Conservation (phyloP, 1,284 basidiomycete genomes). For the Fomitiporia mediterranea region DNA sequence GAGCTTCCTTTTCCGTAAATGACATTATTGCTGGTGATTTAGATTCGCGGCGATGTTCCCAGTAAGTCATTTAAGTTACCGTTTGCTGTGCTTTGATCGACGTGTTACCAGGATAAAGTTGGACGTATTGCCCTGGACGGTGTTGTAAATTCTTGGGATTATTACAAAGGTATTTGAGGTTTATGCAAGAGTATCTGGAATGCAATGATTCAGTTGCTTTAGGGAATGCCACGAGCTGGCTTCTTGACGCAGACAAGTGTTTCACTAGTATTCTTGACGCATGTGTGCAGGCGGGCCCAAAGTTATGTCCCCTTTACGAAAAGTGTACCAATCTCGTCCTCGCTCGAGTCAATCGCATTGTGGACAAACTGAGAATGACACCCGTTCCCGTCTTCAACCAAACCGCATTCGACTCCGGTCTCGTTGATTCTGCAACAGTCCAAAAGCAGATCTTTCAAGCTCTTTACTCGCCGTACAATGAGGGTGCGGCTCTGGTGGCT, state of each 20-base stretch:
- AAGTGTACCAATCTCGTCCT: slow-evolving; percentile 11
- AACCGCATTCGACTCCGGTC: not conserved
- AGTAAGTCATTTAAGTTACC: not conserved
- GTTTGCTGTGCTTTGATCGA: not conserved
- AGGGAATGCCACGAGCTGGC: slow-evolving; percentile 20
- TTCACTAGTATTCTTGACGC: slow-evolving; percentile 15
- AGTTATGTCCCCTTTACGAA: slow-evolving; percentile 20
- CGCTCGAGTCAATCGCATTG: slow-evolving; percentile 15
- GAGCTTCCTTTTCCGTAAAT: too few species aligned
- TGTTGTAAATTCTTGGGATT: slow-evolving; percentile 6
- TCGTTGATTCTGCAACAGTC: not conserved
- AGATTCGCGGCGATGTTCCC: slow-evolving; percentile 14
- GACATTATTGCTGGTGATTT: not conserved
- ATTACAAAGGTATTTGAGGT: slow-evolving; percentile 6
- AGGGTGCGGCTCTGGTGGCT: not conserved
- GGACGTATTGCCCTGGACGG: slow-evolving; percentile 5
- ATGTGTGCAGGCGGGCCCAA: slow-evolving; percentile 23
- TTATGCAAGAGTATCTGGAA: not conserved
- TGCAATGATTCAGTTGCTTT: not conserved
- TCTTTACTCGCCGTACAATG: not conserved
- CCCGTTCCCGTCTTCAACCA: not conserved
- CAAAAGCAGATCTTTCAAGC: not conserved
- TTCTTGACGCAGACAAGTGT: slow-evolving; percentile 21
- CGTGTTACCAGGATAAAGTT: slow-evolving; percentile 6
- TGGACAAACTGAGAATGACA: not conserved